A percentile compares a stretch with the other conserved stretches of the same genome.
Evolutionary conservation across 352 stramenopile genomes (phyloP).

Genomic region (Phytophthora pluvialis): DNA sequence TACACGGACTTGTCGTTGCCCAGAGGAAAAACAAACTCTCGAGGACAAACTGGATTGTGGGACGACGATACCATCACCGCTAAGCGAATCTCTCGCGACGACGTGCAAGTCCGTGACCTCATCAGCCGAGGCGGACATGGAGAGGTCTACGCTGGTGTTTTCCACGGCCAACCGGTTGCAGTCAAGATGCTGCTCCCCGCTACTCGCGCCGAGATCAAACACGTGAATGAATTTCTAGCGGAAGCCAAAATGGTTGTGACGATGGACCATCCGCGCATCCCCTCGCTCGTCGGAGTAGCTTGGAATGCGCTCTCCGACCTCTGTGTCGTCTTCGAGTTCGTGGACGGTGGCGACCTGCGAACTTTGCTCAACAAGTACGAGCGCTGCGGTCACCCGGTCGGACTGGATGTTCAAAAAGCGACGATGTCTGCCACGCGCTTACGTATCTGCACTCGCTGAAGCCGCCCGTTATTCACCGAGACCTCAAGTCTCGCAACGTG

Average conservation of each 20-base stretch:
- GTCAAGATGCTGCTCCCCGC: slow-evolving; percentile 40
- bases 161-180: slow-evolving; percentile 34
- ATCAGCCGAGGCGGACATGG: slow-evolving; percentile 35
- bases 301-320: slow-evolving; percentile 47
- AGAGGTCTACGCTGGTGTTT: slow-evolving; percentile 40
- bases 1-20: slow-evolving; percentile 2
- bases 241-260: slow-evolving; percentile 37
- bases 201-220: slow-evolving; percentile 25
- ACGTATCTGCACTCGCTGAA: slow-evolving; percentile 21
- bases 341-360: slow-evolving; percentile 50
- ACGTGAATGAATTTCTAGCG: slow-evolving; percentile 40
- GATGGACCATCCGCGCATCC: slow-evolving; percentile 38
- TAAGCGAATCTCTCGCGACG: slow-evolving; percentile 38
- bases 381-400: neutral
- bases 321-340: slow-evolving; percentile 46
- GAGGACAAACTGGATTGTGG: slow-evolving; percentile 24
- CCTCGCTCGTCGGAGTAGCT: slow-evolving; percentile 37
- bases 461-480: slow-evolving; percentile 13
- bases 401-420: slow-evolving; percentile 31
- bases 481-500: slow-evolving; percentile 19
- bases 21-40: slow-evolving; percentile 3
- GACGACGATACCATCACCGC: slow-evolving; percentile 38
- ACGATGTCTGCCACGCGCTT: slow-evolving; percentile 27
- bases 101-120: slow-evolving; percentile 27
- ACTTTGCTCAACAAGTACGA: slow-evolving; percentile 35